Conservation (phyloP, 176 grass and related monocot species). For the Ensete ventricosum region DNA sequence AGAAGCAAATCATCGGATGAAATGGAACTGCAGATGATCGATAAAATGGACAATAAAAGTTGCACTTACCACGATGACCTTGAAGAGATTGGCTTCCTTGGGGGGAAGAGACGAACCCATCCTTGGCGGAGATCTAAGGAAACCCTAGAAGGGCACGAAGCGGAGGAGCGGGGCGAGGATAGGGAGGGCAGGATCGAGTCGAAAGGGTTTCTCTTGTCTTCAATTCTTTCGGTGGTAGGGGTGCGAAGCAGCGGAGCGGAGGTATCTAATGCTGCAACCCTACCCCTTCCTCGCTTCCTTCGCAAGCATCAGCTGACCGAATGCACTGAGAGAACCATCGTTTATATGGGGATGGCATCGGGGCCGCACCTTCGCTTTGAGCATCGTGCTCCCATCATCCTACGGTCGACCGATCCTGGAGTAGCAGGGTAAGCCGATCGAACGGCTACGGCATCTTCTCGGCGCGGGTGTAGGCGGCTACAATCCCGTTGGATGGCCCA, state of each 20-base stretch:
- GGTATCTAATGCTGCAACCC: constrained; percentile 1
- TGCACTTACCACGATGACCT: constrained; percentile 90
- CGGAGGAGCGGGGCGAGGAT: constrained; percentile 15
- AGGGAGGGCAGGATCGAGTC: constrained; percentile 6
- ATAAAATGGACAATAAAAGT: not conserved
- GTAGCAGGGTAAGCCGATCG: too few species aligned
- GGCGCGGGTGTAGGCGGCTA: too few species aligned
- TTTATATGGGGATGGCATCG: not conserved
- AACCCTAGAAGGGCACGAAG: constrained; percentile 11
- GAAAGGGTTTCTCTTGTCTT: constrained; percentile 18
- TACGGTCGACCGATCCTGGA: too few species aligned
- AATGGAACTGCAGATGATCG: constrained; percentile 10
- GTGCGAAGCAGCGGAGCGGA: not conserved
- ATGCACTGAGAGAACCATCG: not conserved
- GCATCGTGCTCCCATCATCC: not conserved
- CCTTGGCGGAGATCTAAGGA: constrained; percentile 22
- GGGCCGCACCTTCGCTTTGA: constrained; percentile 4
- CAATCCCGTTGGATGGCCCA: too few species aligned
- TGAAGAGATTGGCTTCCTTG: constrained; percentile 99
- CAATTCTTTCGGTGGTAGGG: not conserved
- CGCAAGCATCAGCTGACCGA: not conserved
- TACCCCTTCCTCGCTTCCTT: constrained; percentile 1
- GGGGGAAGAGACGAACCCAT: constrained; percentile 95
- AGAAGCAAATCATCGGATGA: not conserved
- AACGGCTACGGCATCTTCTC: too few species aligned